Conservation (phyloP, 441 rosid species). For the Gossypium gossypioides region DNA sequence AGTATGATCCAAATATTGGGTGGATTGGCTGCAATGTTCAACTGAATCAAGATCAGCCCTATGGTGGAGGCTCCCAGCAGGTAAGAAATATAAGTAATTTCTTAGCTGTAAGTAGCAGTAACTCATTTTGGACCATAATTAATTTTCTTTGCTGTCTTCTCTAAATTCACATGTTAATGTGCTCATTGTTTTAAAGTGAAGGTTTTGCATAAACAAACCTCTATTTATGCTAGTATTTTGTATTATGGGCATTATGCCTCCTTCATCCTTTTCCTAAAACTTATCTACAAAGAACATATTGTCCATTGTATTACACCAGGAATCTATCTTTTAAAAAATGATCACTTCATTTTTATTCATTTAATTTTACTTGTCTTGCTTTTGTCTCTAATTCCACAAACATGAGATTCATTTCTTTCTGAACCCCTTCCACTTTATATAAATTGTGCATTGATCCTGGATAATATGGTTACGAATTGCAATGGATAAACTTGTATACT, state of each 20-base stretch:
- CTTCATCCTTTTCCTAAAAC: neutral
- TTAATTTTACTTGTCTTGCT: neutral
- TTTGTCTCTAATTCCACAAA: neutral
- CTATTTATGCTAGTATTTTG: neutral
- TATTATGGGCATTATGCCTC: neutral
- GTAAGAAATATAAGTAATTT: constrained; percentile 17
- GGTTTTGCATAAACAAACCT: neutral
- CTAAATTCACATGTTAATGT: neutral
- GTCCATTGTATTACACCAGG: neutral
- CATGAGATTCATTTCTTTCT: neutral
- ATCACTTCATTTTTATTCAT: neutral
- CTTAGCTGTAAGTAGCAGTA: neutral
- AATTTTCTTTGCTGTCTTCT: neutral
- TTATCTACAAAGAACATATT: neutral
- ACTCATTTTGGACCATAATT: neutral
- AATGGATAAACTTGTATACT: neutral
- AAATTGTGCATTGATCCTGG: neutral
- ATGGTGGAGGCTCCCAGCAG: constrained; percentile 23
- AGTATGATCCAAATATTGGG: constrained; percentile 36
- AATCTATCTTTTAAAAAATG: neutral
- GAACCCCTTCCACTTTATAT: neutral
- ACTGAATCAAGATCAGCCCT: constrained; percentile 18
- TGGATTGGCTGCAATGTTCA: constrained; percentile 40
- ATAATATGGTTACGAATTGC: constrained; percentile 2
- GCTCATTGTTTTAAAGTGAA: neutral